Conservation (phyloP, 2,329 filamentous ascomycete genomes). For the Hysterium pulicare region DNA sequence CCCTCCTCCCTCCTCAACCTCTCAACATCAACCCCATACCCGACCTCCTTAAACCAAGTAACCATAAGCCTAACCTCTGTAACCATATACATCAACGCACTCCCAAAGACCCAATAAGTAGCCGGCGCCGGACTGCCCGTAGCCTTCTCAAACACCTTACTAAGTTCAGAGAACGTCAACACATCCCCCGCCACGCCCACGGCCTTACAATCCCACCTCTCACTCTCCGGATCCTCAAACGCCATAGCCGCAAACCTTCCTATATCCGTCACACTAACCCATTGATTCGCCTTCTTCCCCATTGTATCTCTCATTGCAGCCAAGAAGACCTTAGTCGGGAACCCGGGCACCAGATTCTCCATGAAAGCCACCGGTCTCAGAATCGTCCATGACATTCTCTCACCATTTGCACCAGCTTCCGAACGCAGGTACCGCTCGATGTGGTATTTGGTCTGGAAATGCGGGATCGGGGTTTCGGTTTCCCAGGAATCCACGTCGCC, state of each 20-base stretch:
- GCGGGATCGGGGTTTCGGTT: conserved; percentile 49
- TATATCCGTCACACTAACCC: conserved; percentile 47
- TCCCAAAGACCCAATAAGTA: conserved; percentile 42
- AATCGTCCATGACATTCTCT: conserved; percentile 58
- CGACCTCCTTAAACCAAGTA: conserved; percentile 50
- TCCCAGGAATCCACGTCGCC: conserved; percentile 52
- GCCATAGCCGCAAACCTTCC: conserved; percentile 51
- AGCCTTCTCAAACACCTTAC: conserved; percentile 44
- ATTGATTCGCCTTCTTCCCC: conserved; percentile 41
- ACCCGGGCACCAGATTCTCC: conserved; percentile 53
- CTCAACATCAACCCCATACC: conserved; percentile 47
- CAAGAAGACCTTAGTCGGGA: conserved; percentile 49
- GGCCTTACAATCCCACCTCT: conserved; percentile 40
- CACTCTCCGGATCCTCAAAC: conserved; percentile 43
- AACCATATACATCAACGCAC: conserved; percentile 40
- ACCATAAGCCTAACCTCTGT: conserved; percentile 48
- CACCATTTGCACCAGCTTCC: conserved; percentile 38
- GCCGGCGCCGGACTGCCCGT: conserved; percentile 44
- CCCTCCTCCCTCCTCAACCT: conserved; percentile 43
- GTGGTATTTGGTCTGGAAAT: conserved; percentile 60
- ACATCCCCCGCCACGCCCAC: conserved; percentile 54
- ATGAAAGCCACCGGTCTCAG: conserved; percentile 62
- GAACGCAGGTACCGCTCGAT: conserved; percentile 62
- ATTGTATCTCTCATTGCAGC: conserved; percentile 43
- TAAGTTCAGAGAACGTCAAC: conserved; percentile 46